Base-by-base conservation (phyloP, 768 basidiomycete genomes). In the Crassisporium funariophilum region DNA sequence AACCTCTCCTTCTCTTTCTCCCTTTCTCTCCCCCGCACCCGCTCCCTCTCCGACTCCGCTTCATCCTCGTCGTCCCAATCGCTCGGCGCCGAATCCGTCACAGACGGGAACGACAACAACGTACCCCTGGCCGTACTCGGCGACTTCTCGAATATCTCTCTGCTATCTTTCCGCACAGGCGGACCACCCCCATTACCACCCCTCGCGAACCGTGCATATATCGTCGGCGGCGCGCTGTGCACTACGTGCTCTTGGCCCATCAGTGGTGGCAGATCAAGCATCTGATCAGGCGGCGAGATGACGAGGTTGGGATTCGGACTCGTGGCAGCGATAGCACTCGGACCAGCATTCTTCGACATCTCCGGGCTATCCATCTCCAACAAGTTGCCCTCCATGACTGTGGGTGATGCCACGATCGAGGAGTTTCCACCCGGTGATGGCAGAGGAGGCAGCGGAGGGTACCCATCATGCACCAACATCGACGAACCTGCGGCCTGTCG, bases 51-150 rank as follows among this genome's bases (percentile, higher is more conserved):
- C 39, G 54, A n/a, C n/a, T n/a, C n/a, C n/a, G n/a, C n/a, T n/a
- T n/a, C 59, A 3, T 61, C 65, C 17, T 69, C 70, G 37, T 73
- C 70, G 64, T 70, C 76, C 57, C 63, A 64, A 27, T 67, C 60
- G 47, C 70, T 75, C 49, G 66, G 61, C 23, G 70, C 70, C 2
- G 76, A 78, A 45, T 79, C 77, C n/a, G 76, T 78, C 40, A 77
- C 72, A 23, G 74, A 76, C 7, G 78, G 76, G 66, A 79, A 79
- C 12, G 72, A 72, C 58, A 76, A 53, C 50, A 77, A 53, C 25
- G 73, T 73, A 27, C 64, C 68, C 38, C 68, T 59, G 36, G 51
- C 44, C 13, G 54, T 47, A 23, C 55, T 64, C 4, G 61, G 49
- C 23, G 62, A 49, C 15, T 56, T 27, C 33, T 61, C 58, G 42